These are phyloP conservation scores for Cryptosporidium felis DNA, from an alignment of 169 alveolate species.

Conservation along the genomic window DNA sequence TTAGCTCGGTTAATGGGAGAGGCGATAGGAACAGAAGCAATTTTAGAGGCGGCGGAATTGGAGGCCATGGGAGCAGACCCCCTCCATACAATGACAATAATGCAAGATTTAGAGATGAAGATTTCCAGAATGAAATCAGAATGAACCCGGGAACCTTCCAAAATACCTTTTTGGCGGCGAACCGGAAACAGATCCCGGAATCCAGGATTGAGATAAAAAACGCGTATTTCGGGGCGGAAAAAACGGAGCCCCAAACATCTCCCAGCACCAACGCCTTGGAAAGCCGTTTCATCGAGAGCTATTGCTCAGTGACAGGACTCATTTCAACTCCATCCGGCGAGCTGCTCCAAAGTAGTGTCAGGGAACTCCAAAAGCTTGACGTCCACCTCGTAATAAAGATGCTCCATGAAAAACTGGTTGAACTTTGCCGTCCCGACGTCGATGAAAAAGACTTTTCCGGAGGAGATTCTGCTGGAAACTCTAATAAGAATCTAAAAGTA, in stretches of 20 bases:
- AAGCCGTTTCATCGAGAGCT: slow-evolving; percentile 18
- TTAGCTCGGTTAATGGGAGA: neutral
- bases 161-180: too few species aligned
- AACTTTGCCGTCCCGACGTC: neutral
- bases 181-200: too few species aligned
- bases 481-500: neutral
- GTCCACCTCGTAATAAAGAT: slow-evolving; percentile 6
- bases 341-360: slow-evolving; percentile 12
- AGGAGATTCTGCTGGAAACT: too few species aligned
- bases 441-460: neutral
- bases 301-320: slow-evolving; percentile 37
- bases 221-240: neutral
- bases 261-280: neutral
- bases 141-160: too few species aligned
- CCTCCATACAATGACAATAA: too few species aligned
- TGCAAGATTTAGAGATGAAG: too few species aligned
- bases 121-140: too few species aligned
- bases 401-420: slow-evolving; percentile 28
- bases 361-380: slow-evolving; percentile 30
- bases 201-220: neutral
- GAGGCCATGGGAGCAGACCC: too few species aligned
- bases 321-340: slow-evolving; percentile 42
- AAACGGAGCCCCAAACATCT: neutral
- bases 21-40: too few species aligned
- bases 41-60: too few species aligned